A percentile compares a stretch with the other conserved stretches of the same genome.
These are phyloP conservation scores for Cladophialophora bantiana DNA, from an alignment of 2,329 filamentous ascomycete species.

Conservation along the genomic window DNA sequence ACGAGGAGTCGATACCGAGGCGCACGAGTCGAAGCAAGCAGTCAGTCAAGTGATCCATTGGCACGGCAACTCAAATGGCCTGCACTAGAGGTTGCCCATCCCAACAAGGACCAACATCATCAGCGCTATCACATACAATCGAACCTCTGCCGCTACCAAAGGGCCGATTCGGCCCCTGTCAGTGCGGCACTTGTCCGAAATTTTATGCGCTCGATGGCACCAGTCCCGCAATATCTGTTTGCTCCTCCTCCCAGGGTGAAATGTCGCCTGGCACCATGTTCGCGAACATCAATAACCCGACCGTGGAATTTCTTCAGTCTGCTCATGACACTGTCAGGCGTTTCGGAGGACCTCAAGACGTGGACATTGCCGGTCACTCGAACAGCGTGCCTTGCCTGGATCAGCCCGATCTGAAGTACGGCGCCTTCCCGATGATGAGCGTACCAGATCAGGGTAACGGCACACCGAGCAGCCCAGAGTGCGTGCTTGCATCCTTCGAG, in stretches of 20 bases:
- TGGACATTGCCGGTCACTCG: background rate
- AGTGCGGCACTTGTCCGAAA: conserved; percentile 7
- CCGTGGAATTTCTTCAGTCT: conserved; percentile 1
- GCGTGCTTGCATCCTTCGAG: background rate
- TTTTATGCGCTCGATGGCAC: conserved; percentile 7
- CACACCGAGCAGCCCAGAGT: conserved; percentile 1
- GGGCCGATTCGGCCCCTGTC: background rate
- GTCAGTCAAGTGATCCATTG: background rate
- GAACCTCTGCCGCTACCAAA: background rate
- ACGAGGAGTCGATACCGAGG: background rate
- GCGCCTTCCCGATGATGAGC: background rate
- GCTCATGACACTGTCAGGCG: background rate
- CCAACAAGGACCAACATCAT: background rate
- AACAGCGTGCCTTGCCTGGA: background rate
- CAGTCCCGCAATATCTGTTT: conserved; percentile 8
- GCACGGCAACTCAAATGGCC: background rate
- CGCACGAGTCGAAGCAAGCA: background rate
- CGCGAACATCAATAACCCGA: background rate
- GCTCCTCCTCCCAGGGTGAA: conserved; percentile 13
- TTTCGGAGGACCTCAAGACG: conserved; percentile 5
- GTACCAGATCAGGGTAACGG: background rate
- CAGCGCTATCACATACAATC: background rate
- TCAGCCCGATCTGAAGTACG: background rate
- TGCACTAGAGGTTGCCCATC: background rate
- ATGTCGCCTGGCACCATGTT: background rate